Percentiles rank a stretch among this genome's conserved stretches.
phyloP scores from a whole-genome alignment of 2,329 filamentous ascomycete genomes.

The Aspergillus spinulosporus region DNA sequence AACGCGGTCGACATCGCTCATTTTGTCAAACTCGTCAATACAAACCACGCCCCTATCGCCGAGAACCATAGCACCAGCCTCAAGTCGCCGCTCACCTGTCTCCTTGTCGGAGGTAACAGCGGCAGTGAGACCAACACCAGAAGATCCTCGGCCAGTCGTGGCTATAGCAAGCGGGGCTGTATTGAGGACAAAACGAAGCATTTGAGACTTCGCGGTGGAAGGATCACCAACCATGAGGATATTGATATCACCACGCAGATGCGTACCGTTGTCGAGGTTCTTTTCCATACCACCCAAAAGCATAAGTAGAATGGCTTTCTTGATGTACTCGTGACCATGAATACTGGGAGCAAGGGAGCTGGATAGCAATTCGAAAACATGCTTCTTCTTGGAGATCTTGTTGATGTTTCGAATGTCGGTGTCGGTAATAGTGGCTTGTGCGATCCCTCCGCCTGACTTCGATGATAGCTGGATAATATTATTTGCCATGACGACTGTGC shows the following conservation, averaged over 20 bases:
- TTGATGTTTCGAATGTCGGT: conserved; percentile 99
- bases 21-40: conserved; percentile 99
- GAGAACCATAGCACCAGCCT: conserved; percentile 98
- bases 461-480: conserved; percentile 93
- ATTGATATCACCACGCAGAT: conserved; percentile 97
- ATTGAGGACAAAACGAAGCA: conserved; percentile 94
- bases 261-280: conserved; percentile 96
- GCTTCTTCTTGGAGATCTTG: conserved; percentile 91
- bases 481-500: conserved; percentile 90
- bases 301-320: conserved; percentile 95
- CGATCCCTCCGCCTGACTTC: conserved; percentile 92
- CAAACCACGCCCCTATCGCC: conserved; percentile 95
- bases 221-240: conserved; percentile 99
- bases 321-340: conserved; percentile 95
- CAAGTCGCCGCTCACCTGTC: conserved; percentile 88
- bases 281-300: conserved; percentile 95
- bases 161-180: conserved; percentile 95
- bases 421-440: conserved; percentile 88
- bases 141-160: conserved; percentile 93
- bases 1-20: conserved; percentile 97
- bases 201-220: conserved; percentile 95
- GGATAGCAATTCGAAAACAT: conserved; percentile 87
- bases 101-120: conserved; percentile 97
- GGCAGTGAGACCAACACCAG: conserved; percentile 94
- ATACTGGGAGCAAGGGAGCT: conserved; percentile 96